Evolutionary conservation across 352 stramenopile species (phyloP).

Genomic region (Globisporangium middletonii): DNA sequence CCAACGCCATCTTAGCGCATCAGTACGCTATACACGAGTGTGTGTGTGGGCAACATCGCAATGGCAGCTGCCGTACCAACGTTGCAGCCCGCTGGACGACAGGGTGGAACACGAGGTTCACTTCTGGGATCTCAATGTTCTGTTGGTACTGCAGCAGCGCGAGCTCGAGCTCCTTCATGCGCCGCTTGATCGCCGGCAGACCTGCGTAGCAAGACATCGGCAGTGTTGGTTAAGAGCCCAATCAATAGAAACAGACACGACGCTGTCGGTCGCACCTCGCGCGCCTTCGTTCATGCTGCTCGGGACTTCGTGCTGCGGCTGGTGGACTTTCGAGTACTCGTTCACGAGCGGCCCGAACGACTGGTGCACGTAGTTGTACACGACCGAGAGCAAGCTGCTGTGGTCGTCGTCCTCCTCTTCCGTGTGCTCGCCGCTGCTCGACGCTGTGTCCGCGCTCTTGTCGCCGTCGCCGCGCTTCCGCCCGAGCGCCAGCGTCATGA

Average conservation of each 20-base stretch:
- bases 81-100: slow-evolving; percentile 79
- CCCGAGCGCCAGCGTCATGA: slow-evolving; percentile 81
- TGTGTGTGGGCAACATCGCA: neutral
- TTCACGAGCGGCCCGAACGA: slow-evolving; percentile 83
- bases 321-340: slow-evolving; percentile 81
- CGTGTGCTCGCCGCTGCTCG: slow-evolving; percentile 45
- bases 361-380: slow-evolving; percentile 89
- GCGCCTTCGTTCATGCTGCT: slow-evolving; percentile 55
- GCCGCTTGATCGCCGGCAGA: slow-evolving; percentile 80
- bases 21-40: neutral
- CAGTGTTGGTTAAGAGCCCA: neutral
- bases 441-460: slow-evolving; percentile 12
- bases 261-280: slow-evolving; percentile 19
- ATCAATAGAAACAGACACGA: neutral
- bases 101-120: slow-evolving; percentile 86
- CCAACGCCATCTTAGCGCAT: neutral
- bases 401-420: slow-evolving; percentile 60
- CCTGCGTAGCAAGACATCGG: slow-evolving; percentile 25
- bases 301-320: slow-evolving; percentile 57
- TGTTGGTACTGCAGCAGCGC: slow-evolving; percentile 93
- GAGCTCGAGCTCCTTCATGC: slow-evolving; percentile 93
- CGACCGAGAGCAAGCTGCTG: slow-evolving; percentile 60
- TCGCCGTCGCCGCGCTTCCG: slow-evolving; percentile 31
- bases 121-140: slow-evolving; percentile 93
- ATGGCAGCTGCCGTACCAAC: slow-evolving; percentile 16